A percentile compares a stretch with the other conserved stretches of the same genome.
Conservation (phyloP, 2,329 filamentous ascomycete species). For the Tolypocladium nubicola region DNA sequence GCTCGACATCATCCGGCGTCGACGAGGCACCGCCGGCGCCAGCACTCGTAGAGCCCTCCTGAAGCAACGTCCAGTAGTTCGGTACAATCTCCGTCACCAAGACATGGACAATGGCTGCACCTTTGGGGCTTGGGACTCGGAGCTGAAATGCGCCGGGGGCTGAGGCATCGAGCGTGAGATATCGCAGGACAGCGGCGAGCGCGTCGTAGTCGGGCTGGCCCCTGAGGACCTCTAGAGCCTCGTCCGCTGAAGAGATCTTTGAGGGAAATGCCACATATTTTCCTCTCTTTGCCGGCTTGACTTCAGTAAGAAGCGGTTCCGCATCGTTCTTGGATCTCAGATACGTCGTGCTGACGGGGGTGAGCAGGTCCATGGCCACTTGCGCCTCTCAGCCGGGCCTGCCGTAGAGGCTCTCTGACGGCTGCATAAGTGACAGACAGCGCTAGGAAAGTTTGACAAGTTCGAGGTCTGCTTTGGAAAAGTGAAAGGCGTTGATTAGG, state of each 20-base stretch:
- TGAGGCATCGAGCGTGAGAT: slow-evolving; percentile 27
- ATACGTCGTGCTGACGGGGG: slow-evolving; percentile 42
- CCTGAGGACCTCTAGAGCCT: slow-evolving; percentile 49
- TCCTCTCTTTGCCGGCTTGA: slow-evolving; percentile 13
- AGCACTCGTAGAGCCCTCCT: slow-evolving; percentile 26
- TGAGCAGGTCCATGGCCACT: slow-evolving; percentile 43
- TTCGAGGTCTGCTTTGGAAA: not conserved
- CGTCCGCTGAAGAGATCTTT: slow-evolving; percentile 25
- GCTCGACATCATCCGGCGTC: slow-evolving; percentile 25
- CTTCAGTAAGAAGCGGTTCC: slow-evolving; percentile 26
- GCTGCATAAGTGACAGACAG: not conserved
- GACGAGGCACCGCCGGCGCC: slow-evolving; percentile 1
- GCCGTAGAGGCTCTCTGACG: not conserved
- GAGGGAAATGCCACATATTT: slow-evolving; percentile 1
- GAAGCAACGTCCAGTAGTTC: slow-evolving; percentile 67
- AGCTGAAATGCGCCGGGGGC: slow-evolving; percentile 12
- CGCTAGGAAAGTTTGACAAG: not conserved
- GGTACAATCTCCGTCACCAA: slow-evolving; percentile 67
- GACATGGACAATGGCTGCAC: slow-evolving; percentile 64
- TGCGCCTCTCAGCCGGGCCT: not conserved
- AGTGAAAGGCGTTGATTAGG: not conserved
- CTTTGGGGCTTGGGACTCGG: slow-evolving; percentile 47
- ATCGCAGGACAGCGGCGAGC: slow-evolving; percentile 41
- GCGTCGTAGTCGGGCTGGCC: slow-evolving; percentile 51
- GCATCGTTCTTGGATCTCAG: slow-evolving; percentile 23